These are phyloP conservation scores for Pseudevernia furfuracea DNA, from an alignment of 495 filamentous ascomycete species.

Conservation along the genomic window DNA sequence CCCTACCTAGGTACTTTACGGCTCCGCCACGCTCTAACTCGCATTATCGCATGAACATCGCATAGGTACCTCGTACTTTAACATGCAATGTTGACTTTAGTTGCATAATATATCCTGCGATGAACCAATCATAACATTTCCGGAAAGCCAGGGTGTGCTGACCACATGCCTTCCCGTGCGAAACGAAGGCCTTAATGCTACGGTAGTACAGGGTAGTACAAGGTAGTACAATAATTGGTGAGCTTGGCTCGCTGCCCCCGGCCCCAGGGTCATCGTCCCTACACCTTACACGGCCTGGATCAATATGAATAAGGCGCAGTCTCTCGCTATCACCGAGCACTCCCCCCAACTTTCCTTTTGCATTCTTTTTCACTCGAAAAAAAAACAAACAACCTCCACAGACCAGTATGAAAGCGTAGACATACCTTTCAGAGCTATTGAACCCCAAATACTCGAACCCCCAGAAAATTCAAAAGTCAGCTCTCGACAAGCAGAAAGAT, in stretches of 20 bases:
- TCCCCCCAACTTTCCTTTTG: too few relatives aligned
- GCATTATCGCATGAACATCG: too few relatives aligned
- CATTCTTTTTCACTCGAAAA: background rate
- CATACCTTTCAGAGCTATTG: slow-evolving; percentile 1
- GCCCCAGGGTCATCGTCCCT: background rate
- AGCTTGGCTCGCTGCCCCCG: background rate
- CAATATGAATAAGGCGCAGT: background rate
- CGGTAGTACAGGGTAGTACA: too few relatives aligned
- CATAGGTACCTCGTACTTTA: background rate
- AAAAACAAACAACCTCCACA: background rate
- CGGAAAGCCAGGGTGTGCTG: background rate
- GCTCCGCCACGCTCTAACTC: too few relatives aligned
- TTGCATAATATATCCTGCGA: too few relatives aligned
- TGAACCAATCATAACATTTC: background rate
- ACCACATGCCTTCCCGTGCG: slow-evolving; percentile 3
- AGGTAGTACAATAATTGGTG: too few relatives aligned
- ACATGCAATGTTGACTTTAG: slow-evolving; percentile 1
- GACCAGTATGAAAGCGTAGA: background rate
- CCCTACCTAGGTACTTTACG: too few relatives aligned
- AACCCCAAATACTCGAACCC: background rate
- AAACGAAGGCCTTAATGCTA: background rate
- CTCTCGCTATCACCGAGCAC: background rate
- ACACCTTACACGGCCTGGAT: background rate
- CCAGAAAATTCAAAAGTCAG: too few relatives aligned
- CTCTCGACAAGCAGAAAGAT: background rate